Evolutionary conservation across 306 rosid species (phyloP).

Genomic region (Acacia confusa): DNA sequence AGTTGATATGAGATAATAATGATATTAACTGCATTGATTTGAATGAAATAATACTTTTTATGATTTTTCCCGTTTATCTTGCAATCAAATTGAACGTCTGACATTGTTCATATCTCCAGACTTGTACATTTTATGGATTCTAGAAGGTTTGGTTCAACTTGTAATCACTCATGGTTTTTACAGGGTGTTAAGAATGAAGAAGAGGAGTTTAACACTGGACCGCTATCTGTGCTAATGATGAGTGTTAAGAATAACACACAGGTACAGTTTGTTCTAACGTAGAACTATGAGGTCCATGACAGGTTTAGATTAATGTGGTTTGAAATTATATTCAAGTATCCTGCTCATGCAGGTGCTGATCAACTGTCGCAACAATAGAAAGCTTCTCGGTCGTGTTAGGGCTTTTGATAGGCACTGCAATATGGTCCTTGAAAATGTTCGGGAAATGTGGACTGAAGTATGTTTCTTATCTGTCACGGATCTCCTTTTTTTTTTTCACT

Average conservation of each 20-base stretch:
- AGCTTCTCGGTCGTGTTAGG: constrained; percentile 89
- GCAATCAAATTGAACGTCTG: neutral
- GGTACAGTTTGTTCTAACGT: constrained; percentile 38
- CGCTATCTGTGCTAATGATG: constrained; percentile 89
- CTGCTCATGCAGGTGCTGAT: constrained; percentile 61
- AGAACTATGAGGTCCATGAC: neutral
- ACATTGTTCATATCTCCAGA: neutral
- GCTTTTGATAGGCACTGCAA: constrained; percentile 97
- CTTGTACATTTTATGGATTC: neutral
- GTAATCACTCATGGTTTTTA: neutral
- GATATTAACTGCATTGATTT: neutral
- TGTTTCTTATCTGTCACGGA: neutral
- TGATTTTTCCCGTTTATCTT: neutral
- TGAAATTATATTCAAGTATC: neutral
- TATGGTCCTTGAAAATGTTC: constrained; percentile 94
- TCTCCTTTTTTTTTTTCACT: neutral
- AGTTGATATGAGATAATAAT: neutral
- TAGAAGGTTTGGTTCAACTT: neutral
- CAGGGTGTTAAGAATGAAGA: constrained; percentile 70
- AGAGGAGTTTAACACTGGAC: constrained; percentile 93
- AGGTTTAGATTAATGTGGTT: neutral
- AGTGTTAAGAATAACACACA: constrained; percentile 91
- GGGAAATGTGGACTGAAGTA: constrained; percentile 99
- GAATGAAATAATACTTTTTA: neutral
- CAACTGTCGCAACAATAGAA: constrained; percentile 83